Evolutionary conservation across 306 rosid genomes (phyloP).

Genomic region (Pyrus communis): DNA sequence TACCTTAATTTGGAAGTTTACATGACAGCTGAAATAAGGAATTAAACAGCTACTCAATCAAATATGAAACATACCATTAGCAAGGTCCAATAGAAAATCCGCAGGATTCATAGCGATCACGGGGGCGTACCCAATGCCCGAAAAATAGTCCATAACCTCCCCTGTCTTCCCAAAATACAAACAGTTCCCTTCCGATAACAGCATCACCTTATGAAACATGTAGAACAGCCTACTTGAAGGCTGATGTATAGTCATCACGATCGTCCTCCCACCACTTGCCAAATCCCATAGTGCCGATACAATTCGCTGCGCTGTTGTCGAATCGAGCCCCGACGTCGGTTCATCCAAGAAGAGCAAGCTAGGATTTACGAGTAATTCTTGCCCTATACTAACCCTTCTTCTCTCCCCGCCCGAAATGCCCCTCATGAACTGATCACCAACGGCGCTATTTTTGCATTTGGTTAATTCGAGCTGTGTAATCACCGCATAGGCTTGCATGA

Average conservation of each 20-base stretch:
- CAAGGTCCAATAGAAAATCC: conserved; percentile 71
- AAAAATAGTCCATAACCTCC: conserved; percentile 51
- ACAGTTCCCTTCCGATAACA: conserved; percentile 52
- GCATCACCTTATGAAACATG: conserved; percentile 62
- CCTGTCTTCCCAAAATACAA: conserved; percentile 65
- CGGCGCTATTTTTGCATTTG: conserved; percentile 45
- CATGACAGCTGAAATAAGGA: background rate
- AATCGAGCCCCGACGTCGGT: conserved; percentile 75
- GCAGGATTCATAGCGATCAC: conserved; percentile 68
- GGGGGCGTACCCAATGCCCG: conserved; percentile 45
- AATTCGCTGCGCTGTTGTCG: conserved; percentile 64
- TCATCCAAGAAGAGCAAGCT: conserved; percentile 68
- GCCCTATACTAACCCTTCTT: conserved; percentile 77
- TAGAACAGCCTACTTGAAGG: conserved; percentile 69
- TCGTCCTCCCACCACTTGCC: conserved; percentile 53
- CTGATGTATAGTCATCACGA: conserved; percentile 75
- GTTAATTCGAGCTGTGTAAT: conserved; percentile 50
- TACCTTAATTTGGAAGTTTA: background rate
- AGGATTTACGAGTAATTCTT: conserved; percentile 68
- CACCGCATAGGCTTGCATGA: conserved; percentile 30
- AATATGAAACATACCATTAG: conserved; percentile 42
- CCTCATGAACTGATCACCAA: conserved; percentile 35
- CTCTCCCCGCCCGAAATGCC: conserved; percentile 89
- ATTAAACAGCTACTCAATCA: background rate
- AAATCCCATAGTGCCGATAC: conserved; percentile 57